Evolutionary conservation across 164 flowering plant genomes (phyloP), one percentile per base, ranked within the genome.

Genomic region (Vitis amurensis): DNA sequence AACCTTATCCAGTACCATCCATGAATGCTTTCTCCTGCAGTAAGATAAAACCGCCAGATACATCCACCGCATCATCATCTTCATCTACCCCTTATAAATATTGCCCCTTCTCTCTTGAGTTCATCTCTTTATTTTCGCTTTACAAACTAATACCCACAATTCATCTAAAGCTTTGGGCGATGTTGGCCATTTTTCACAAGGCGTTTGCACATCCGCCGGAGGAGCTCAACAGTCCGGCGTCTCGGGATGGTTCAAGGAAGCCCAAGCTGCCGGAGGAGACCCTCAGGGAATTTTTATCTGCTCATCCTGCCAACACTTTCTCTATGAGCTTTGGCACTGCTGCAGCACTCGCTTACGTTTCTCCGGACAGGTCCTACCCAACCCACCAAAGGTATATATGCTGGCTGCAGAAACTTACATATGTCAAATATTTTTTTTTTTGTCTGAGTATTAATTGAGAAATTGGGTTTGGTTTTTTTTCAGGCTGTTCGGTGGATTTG

Each of bases 111-210:
- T 37, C 44, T 37, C 44, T 0, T 37, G 0, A 2, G 4, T 37
- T 37, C 7, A 0, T 37, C 44, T 37, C 44, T 1, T 37, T 37
- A 3, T 0, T 37, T 37, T 37, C 44, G 44, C 44, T 3, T 37
- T 37, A 37, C 44, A 37, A 37, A 37, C 27, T 23, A 37, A 6
- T 3, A 37, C 7, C 4, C 4, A 0, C 7, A 3, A 37, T 37
- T 37, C 0, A 6, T 37, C 0, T 6, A 3, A 6, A 37, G 1
- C 27, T 49, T 10, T 58, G 16, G 50, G 77, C 68, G 37, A 95
- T 95, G 98, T 87, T 95, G 88, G 97, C 92, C 0, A 90, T 95
- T 31, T 95, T 95, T 73, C 89, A 89, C 52, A 84, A 93, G 63
- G 83, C 85, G 31, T 79, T 88, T 74, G 96, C 91, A 29, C 71